These are phyloP conservation scores for Alternaria brassicae DNA, from an alignment of 2,329 filamentous ascomycete genomes.

Conservation along the genomic window DNA sequence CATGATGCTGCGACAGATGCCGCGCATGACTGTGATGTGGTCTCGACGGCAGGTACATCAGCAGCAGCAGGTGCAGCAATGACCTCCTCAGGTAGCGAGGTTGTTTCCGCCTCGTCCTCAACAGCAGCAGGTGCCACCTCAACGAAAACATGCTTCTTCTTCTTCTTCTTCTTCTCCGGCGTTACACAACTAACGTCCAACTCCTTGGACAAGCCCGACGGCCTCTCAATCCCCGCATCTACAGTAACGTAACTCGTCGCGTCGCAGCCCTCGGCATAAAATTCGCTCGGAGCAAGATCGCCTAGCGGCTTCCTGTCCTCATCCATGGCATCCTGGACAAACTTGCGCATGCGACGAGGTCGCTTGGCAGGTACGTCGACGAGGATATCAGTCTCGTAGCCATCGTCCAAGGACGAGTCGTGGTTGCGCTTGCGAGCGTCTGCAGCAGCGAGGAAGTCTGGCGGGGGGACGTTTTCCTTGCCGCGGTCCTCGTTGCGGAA, in stretches of 20 bases:
- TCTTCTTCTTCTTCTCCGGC: slow-evolving; percentile 20
- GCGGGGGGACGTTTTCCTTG: slow-evolving; percentile 93
- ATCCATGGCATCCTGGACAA: slow-evolving; percentile 50
- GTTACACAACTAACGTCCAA: slow-evolving; percentile 31
- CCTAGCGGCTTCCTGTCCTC: slow-evolving; percentile 50
- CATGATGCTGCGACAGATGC: slow-evolving; percentile 1
- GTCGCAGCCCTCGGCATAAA: slow-evolving; percentile 50
- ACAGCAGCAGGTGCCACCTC: not conserved
- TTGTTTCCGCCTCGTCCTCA: not conserved
- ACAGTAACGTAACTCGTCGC: slow-evolving; percentile 46
- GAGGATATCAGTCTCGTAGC: slow-evolving; percentile 21
- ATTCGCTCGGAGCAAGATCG: slow-evolving; percentile 47
- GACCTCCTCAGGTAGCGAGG: not conserved
- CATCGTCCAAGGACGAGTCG: slow-evolving; percentile 11
- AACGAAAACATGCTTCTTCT: not conserved
- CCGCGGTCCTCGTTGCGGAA: slow-evolving; percentile 66
- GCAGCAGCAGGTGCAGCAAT: not conserved
- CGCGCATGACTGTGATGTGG: not conserved
- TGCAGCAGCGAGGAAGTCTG: slow-evolving; percentile 44
- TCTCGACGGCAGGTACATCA: not conserved
- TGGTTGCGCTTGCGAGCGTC: slow-evolving; percentile 24
- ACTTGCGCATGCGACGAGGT: slow-evolving; percentile 31
- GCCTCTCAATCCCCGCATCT: slow-evolving; percentile 45
- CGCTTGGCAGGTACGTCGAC: slow-evolving; percentile 36
- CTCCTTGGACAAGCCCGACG: slow-evolving; percentile 47